These are phyloP conservation scores for Ammopiptanthus mongolicus DNA, from an alignment of 306 rosid species.

Conservation along the genomic window DNA sequence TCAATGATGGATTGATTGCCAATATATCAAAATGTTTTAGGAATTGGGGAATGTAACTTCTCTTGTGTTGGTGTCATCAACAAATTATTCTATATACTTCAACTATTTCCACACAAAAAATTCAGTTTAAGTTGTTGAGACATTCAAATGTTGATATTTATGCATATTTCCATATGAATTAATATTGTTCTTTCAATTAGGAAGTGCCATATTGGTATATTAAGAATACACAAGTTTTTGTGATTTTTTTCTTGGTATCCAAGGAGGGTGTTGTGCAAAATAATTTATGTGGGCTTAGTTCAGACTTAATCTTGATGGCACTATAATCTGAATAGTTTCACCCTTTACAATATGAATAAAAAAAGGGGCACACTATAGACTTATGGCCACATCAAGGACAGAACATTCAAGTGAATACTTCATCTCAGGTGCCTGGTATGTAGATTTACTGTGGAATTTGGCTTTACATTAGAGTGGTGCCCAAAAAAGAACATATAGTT, in stretches of 20 bases:
- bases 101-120: not conserved
- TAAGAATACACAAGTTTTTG: not conserved
- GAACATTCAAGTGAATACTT: not conserved
- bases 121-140: not conserved
- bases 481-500: not conserved
- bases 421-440: not conserved
- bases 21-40: not conserved
- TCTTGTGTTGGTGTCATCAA: not conserved
- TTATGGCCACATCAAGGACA: not conserved
- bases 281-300: not conserved
- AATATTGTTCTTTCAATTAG: not conserved
- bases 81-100: not conserved
- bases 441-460: not conserved
- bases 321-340: not conserved
- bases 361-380: not conserved
- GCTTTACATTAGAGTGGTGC: not conserved
- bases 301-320: not conserved
- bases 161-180: not conserved
- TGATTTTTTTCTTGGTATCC: not conserved
- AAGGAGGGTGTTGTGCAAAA: not conserved
- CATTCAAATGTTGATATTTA: not conserved
- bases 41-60: slow-evolving; percentile 17
- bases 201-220: not conserved
- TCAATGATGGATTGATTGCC: not conserved
- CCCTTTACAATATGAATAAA: not conserved